Base-by-base conservation (phyloP, 1,139 yeast genomes). In the Groenewaldozyma sp. region DNA sequence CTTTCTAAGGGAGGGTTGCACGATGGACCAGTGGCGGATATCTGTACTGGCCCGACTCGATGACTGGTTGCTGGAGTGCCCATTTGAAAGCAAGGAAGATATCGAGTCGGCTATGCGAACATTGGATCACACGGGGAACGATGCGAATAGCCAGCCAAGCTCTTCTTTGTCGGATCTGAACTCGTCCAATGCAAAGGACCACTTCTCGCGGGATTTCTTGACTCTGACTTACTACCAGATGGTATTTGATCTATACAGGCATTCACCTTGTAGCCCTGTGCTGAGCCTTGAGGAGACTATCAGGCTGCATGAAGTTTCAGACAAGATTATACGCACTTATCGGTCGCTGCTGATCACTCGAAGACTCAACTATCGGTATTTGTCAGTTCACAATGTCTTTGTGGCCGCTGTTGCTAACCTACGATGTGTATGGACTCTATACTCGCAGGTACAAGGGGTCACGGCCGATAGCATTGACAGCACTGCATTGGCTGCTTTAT, bases 321-420 rank as follows among this genome's bases (percentile, higher is more conserved):
- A 19, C 16, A 31, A 29, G 16, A 35, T 35, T 13, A 21, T 35
- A 18, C 38, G 38, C 21, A 28, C 24, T 16, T 35, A 35, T 20
- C 38, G 38, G 7, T 28, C 34, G 7, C 36, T 35, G 5, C 34
- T 31, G 18, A 9, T 35, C 6, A 35, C 24, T 6, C 7, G 16
- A 17, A 6, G 35, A 5, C 17, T 35, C 7, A 35, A 35, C 24
- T 35, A 57, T 20, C 51, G 37, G 2, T 56, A 57, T 46, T 20
- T 58, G 40, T 9, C 61, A 59, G 35, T 55, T 55, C 13, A 42
- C 48, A 13, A 39, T 37, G 27, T 42, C 36, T 16, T 40, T 31
- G 14, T 48, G 47, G 37, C 45, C 43, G 34, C 34, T 20, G 34
- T 35, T 29, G 17, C 38, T 9, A 19, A 35, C 17, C 20, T 45